Percentiles rank a stretch among this genome's conserved stretches.
Evolutionary conservation across 106 monocot genomes (phyloP).

Genomic region (Iris macrosiphon): DNA sequence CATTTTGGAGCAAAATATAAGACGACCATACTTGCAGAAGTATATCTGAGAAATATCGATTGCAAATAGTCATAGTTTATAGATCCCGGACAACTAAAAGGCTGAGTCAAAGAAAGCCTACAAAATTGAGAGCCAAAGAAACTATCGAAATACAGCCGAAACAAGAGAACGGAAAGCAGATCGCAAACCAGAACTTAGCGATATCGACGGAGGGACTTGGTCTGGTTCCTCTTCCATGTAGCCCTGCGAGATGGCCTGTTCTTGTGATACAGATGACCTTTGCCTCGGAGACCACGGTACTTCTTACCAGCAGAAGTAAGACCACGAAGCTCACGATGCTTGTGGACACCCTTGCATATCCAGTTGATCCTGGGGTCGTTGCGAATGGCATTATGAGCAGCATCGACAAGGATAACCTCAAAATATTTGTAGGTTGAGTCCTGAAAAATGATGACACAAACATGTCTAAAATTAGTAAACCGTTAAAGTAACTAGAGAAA

Average conservation of each 20-base stretch:
- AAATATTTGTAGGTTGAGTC: constrained; percentile 61
- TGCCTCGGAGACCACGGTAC: constrained; percentile 42
- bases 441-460: background rate
- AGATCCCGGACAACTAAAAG: too few species aligned
- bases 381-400: constrained; percentile 47
- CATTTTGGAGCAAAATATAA: too few species aligned
- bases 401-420: constrained; percentile 53
- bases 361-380: constrained; percentile 56
- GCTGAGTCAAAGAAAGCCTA: too few species aligned
- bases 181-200: constrained; percentile 15
- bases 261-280: constrained; percentile 49
- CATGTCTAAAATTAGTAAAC: background rate
- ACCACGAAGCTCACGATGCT: constrained; percentile 46
- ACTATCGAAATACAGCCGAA: too few species aligned
- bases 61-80: too few species aligned
- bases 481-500: background rate
- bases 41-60: too few species aligned
- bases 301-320: constrained; percentile 45
- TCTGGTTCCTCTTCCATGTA: constrained; percentile 72
- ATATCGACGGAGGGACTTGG: constrained; percentile 50
- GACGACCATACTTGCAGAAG: too few species aligned
- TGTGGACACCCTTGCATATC: constrained; percentile 51
- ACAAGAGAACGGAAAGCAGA: too few species aligned
- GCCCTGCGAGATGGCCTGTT: constrained; percentile 60
- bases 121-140: too few species aligned